These are phyloP conservation scores for Gliomastix tumulicola DNA, from an alignment of 2,329 filamentous ascomycete species.

Conservation along the genomic window DNA sequence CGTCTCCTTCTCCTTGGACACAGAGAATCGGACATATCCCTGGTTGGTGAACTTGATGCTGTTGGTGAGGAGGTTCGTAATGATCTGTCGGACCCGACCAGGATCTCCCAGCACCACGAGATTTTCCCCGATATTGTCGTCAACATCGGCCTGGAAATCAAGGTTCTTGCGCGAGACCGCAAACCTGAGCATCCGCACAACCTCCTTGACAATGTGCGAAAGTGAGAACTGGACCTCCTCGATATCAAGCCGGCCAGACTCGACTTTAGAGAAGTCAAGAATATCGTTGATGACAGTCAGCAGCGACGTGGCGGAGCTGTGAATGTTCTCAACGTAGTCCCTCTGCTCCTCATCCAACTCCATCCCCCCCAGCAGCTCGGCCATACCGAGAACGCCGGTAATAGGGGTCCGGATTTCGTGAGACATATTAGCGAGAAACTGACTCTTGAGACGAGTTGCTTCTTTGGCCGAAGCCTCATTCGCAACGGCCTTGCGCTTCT, in stretches of 20 bases:
- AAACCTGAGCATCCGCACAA: conserved; percentile 82
- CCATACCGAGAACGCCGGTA: conserved; percentile 75
- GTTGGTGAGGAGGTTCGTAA: conserved; percentile 73
- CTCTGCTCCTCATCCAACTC: conserved; percentile 62
- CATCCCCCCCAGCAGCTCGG: conserved; percentile 65
- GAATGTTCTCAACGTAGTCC: conserved; percentile 72
- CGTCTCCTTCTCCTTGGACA: conserved; percentile 56
- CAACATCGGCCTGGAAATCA: conserved; percentile 60
- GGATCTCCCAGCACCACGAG: conserved; percentile 82
- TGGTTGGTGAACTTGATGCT: conserved; percentile 69
- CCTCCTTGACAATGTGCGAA: conserved; percentile 67
- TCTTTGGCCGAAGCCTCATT: conserved; percentile 76
- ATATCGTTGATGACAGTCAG: conserved; percentile 90
- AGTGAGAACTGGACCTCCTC: conserved; percentile 77
- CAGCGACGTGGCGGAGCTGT: conserved; percentile 71
- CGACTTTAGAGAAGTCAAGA: conserved; percentile 81
- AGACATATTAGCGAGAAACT: conserved; percentile 77
- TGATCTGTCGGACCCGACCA: conserved; percentile 74
- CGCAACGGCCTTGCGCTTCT: conserved; percentile 64
- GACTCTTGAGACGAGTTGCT: conserved; percentile 71
- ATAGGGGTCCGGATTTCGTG: conserved; percentile 75
- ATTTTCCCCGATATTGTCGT: conserved; percentile 54
- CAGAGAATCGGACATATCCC: conserved; percentile 60
- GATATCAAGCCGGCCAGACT: conserved; percentile 69
- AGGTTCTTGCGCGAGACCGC: conserved; percentile 76